Percentiles rank a stretch among this genome's conserved stretches.
These are phyloP conservation scores for Beauveria rudraprayagi DNA, from an alignment of 2,329 filamentous ascomycete genomes.

Conservation along the genomic window DNA sequence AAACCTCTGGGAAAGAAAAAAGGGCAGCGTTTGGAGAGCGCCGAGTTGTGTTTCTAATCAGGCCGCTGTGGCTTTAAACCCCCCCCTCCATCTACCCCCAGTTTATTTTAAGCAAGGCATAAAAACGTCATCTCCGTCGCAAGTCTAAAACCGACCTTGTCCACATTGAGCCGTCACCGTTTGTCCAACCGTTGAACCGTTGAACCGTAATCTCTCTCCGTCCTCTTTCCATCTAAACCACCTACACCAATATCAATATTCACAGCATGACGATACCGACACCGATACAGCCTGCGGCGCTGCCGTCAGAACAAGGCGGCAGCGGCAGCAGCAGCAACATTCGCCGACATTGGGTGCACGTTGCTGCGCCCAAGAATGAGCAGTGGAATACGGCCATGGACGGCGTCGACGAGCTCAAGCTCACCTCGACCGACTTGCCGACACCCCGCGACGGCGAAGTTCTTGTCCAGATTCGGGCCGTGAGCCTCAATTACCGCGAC, in stretches of 20 bases:
- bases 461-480: slow-evolving; percentile 37
- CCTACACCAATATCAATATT: no score
- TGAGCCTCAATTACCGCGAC: slow-evolving; percentile 43
- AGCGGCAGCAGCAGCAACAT: not conserved
- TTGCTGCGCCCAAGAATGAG: slow-evolving; percentile 23
- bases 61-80: not conserved
- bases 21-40: no score
- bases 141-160: not conserved
- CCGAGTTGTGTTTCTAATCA: not conserved
- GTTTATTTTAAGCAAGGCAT: not conserved
- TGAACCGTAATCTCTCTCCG: no score
- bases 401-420: slow-evolving; percentile 45
- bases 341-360: slow-evolving; percentile 12
- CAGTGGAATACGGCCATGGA: slow-evolving; percentile 50
- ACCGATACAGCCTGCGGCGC: not conserved
- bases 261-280: not conserved
- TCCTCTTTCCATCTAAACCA: not conserved
- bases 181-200: no score
- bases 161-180: not conserved
- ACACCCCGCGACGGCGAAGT: slow-evolving; percentile 42
- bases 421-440: slow-evolving; percentile 37
- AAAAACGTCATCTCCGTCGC: not conserved
- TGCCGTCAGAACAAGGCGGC: no score
- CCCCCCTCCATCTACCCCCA: no score
- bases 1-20: no score